Percentiles rank a stretch among this genome's conserved stretches.
These are phyloP conservation scores for Xylaria nigripes DNA, from an alignment of 495 filamentous ascomycete species.

Conservation along the genomic window DNA sequence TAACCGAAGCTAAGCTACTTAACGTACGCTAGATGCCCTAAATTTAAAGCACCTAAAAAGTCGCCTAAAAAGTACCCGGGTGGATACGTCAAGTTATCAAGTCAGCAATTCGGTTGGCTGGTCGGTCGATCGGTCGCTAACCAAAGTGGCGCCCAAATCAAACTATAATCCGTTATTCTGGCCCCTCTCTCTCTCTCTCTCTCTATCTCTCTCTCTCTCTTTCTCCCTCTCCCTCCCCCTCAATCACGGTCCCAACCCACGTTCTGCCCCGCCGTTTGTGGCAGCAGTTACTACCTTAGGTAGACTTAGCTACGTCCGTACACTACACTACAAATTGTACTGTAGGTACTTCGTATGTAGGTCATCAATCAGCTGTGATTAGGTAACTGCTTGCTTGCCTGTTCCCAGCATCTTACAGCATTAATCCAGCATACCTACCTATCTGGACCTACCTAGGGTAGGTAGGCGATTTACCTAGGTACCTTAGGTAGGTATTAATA, in stretches of 20 bases:
- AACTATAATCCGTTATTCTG: neutral
- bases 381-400: neutral
- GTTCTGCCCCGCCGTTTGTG: constrained; percentile 10
- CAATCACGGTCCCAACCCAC: neutral
- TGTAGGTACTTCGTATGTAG: too few species aligned
- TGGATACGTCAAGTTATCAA: neutral
- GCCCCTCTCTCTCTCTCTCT: neutral
- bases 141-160: neutral
- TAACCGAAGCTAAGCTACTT: too few species aligned
- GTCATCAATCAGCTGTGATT: constrained; percentile 1
- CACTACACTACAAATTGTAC: too few species aligned
- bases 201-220: neutral
- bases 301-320: too few species aligned
- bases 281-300: too few species aligned
- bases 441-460: too few species aligned
- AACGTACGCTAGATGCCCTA: neutral
- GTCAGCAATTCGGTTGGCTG: neutral
- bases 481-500: neutral
- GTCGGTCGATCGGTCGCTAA: neutral
- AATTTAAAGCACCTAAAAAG: neutral
- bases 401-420: neutral
- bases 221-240: neutral
- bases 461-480: too few species aligned
- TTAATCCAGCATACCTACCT: neutral
- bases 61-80: neutral